Evolutionary conservation across 2,329 filamentous ascomycete species (phyloP).

Genomic region (Colletotrichum musae): DNA sequence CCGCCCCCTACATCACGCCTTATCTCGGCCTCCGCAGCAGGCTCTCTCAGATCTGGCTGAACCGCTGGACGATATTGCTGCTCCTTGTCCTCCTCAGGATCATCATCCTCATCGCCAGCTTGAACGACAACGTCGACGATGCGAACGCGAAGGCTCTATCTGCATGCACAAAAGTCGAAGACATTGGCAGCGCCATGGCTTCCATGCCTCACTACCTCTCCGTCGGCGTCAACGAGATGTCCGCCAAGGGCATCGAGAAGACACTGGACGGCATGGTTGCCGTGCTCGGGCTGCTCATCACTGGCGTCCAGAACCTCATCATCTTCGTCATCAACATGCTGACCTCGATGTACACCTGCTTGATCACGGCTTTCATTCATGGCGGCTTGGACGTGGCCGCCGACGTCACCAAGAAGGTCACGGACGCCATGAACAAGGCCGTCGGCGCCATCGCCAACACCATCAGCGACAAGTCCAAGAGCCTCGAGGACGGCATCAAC

Average conservation of each 20-base stretch:
- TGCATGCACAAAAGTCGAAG: constrained; percentile 93
- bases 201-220: constrained; percentile 98
- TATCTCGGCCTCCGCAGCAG: constrained; percentile 92
- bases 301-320: constrained; percentile 87
- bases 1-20: constrained; percentile 82
- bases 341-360: constrained; percentile 89
- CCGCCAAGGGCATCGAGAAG: constrained; percentile 83
- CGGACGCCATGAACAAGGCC: constrained; percentile 64
- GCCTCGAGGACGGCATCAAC: constrained; percentile 63
- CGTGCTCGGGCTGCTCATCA: constrained; percentile 84
- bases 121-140: constrained; percentile 81
- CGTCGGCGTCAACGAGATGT: constrained; percentile 87
- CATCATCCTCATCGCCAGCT: constrained; percentile 79
- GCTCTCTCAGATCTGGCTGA: constrained; percentile 97
- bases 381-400: constrained; percentile 81
- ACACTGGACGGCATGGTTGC: constrained; percentile 85
- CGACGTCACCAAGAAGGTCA: constrained; percentile 66
- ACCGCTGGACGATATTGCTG: constrained; percentile 94
- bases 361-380: constrained; percentile 86
- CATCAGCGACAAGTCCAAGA: constrained; percentile 71
- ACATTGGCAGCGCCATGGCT: constrained; percentile 93
- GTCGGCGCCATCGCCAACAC: constrained; percentile 69
- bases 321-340: constrained; percentile 94
- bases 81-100: constrained; percentile 87
- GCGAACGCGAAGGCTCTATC: constrained; percentile 87